Base-by-base conservation (phyloP, 495 filamentous ascomycete species). In the Hypomontagnella submonticulosa region DNA sequence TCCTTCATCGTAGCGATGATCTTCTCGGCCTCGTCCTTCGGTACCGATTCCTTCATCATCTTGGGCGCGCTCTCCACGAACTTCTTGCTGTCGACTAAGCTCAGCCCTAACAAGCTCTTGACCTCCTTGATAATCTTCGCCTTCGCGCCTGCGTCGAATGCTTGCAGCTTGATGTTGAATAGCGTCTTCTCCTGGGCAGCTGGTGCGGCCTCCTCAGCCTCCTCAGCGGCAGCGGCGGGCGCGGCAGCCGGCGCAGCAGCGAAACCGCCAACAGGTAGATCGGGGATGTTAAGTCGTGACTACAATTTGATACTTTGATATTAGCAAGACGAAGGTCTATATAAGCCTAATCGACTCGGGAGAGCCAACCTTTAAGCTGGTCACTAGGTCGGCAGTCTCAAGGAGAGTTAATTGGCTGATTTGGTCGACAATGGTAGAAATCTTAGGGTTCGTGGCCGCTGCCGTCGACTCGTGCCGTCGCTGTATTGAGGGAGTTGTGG, bases 61-160 rank as follows among this genome's bases (percentile, higher is more conserved):
- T 99, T 99, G 66, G 95, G 95, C 74, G 89, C 92, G 70, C 90
- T 90, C 85, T 99, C 95, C 67, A 98, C 95, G 79, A 99, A 99
- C 85, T 99, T 99, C 89, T 99, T 99, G 81, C 92, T 97, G 79
- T 99, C 95, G 69, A 99, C 95, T 79, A 99, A 84, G 74, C 91
- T 96, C 77, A 99, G 78, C 4, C 96, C 95, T 51, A 99, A 83
- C 85, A 99, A 85, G 70, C 84, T 86, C 87, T 99, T 99, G 79
- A 99, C 88, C 84, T 99, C 95, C 86, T 99, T 99, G 82, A 99
- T 99, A 58, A 99, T 81, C 87, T 99, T 99, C 54, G 96, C 92
- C 83, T 99, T 99, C 57, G 95, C 81, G 11, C 74, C 83, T 27
- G 93, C 85, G 37, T 97, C 95, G 79, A 97, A 93, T 11, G 89